phyloP scores from a whole-genome alignment of 148 eudicot species.

The Amaranthus hypochondriacus region DNA sequence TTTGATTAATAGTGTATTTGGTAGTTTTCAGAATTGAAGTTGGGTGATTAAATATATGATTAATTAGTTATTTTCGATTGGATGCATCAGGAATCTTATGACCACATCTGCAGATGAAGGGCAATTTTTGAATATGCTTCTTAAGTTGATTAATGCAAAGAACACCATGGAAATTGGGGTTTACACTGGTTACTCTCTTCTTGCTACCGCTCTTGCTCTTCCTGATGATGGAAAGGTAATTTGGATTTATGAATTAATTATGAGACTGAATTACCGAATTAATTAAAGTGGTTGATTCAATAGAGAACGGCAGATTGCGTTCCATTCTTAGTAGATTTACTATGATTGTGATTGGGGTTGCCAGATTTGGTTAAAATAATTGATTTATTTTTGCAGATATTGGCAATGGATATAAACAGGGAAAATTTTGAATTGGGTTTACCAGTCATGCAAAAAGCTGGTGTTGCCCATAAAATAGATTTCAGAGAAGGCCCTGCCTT shows the following conservation, averaged over 20 bases:
- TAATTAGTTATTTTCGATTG: neutral
- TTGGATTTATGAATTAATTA: neutral
- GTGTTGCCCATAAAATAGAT: slow-evolving; percentile 58
- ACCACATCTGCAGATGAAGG: slow-evolving; percentile 88
- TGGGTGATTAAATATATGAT: neutral
- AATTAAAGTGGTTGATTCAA: neutral
- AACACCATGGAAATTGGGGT: slow-evolving; percentile 65
- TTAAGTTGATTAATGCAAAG: slow-evolving; percentile 37
- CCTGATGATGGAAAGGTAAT: slow-evolving; percentile 80
- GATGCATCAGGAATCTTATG: slow-evolving; percentile 56
- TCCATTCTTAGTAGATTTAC: neutral
- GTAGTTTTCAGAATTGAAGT: neutral
- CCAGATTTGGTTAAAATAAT: too few species aligned
- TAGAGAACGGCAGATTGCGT: neutral
- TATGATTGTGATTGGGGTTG: neutral
- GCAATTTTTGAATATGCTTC: slow-evolving; percentile 66
- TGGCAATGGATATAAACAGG: slow-evolving; percentile 66
- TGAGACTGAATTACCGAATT: neutral
- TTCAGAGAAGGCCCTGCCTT: slow-evolving; percentile 66
- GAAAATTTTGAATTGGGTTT: slow-evolving; percentile 56
- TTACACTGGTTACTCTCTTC: slow-evolving; percentile 83
- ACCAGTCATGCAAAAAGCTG: slow-evolving; percentile 58
- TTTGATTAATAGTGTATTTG: neutral
- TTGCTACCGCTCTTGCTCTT: slow-evolving; percentile 84
- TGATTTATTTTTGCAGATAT: slow-evolving; percentile 34